phyloP scores from a whole-genome alignment of 2,329 filamentous ascomycete genomes.

The Diaporthe sp. region DNA sequence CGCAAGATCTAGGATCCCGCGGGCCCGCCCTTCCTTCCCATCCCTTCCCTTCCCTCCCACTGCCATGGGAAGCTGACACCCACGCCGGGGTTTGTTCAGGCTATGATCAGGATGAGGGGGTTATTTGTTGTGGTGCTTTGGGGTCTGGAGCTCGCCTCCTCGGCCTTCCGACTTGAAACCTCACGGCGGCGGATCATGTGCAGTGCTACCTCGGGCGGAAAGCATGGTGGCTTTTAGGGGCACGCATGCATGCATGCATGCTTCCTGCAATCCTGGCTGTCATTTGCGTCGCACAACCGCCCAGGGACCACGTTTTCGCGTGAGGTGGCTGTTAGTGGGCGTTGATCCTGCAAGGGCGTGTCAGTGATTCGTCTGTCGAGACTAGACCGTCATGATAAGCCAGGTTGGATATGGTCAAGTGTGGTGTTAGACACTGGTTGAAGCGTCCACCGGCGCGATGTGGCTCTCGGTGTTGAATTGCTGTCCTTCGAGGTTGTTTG shows the following conservation, averaged over 20 bases:
- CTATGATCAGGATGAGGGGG: background rate
- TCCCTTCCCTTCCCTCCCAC: background rate
- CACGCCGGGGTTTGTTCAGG: background rate
- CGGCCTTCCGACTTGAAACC: background rate
- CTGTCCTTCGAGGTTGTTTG: background rate
- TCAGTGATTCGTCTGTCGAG: background rate
- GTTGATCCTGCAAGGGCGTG: background rate
- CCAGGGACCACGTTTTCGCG: background rate
- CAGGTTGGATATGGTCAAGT: background rate
- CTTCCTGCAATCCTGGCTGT: background rate
- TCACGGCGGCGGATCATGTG: background rate
- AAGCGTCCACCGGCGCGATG: background rate
- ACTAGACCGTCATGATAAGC: background rate
- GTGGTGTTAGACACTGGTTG: background rate
- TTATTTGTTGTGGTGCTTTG: too few relatives aligned
- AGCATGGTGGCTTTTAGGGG: background rate
- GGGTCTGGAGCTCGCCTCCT: background rate
- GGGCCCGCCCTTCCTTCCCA: background rate
- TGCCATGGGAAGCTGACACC: conserved; percentile 1
- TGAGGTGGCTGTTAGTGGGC: background rate
- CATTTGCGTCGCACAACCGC: background rate
- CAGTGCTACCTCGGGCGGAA: conserved; percentile 17
- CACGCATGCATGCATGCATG: background rate
- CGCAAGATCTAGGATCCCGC: conserved; percentile 1
- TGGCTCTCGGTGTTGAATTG: background rate